A percentile compares a stretch with the other conserved stretches of the same genome.
Conservation (phyloP, 352 stramenopile genomes). For the Pythium plurisporium region DNA sequence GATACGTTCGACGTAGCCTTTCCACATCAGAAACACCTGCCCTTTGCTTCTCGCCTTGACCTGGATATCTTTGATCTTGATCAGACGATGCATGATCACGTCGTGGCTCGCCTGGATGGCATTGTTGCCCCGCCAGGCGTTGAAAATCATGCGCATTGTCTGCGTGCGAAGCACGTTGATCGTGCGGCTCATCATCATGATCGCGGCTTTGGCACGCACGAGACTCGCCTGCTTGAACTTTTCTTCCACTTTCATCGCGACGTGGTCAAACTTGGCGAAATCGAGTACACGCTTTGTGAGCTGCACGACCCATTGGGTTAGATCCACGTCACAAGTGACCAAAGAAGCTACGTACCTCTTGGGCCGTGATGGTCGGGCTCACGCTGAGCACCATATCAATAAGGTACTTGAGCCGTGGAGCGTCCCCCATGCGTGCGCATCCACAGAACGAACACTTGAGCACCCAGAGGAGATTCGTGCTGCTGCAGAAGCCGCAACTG, state of each 20-base stretch:
- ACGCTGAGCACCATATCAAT: conserved; percentile 77
- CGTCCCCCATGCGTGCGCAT: conserved; percentile 64
- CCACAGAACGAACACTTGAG: conserved; percentile 70
- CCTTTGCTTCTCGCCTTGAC: conserved; percentile 36
- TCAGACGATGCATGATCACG: conserved; percentile 51
- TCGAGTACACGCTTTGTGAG: conserved; percentile 67
- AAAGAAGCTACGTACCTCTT: conserved; percentile 28
- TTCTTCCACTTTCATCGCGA: conserved; percentile 66
- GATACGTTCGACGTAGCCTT: conserved; percentile 41
- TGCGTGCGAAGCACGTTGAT: conserved; percentile 47
- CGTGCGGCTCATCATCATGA: conserved; percentile 82
- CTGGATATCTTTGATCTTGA: conserved; percentile 67
- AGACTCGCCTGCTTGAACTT: conserved; percentile 78
- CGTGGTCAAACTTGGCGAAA: conserved; percentile 76
- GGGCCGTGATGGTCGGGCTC: conserved; percentile 51
- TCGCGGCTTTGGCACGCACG: conserved; percentile 63
- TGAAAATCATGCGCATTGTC: conserved; percentile 75
- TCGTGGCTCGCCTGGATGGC: conserved; percentile 36
- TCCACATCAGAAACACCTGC: conserved; percentile 56
- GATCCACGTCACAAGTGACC: background rate
- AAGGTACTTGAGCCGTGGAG: conserved; percentile 67
- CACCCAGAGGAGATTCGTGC: conserved; percentile 62
- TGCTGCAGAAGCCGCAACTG: conserved; percentile 63
- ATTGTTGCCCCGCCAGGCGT: conserved; percentile 72
- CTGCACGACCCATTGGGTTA: conserved; percentile 23